Percentiles rank a stretch among this genome's conserved stretches.
Conservation (phyloP, 306 rosid species). For the Erythrophleum fordii region DNA sequence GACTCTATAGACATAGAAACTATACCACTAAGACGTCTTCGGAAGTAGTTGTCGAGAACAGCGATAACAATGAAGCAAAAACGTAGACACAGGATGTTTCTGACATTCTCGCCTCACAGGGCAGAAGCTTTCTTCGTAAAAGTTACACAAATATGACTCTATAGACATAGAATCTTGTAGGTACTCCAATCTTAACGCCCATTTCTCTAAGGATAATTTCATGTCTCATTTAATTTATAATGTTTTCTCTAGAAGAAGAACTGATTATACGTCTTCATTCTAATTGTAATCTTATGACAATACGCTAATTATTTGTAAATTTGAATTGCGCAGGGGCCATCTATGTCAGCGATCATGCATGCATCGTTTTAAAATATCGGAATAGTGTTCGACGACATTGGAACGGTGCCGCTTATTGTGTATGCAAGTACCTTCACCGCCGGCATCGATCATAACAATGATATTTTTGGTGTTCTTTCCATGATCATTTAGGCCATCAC, state of each 20-base stretch:
- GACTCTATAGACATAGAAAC: conserved; percentile 25
- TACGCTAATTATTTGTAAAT: background rate
- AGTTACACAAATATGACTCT: conserved; percentile 28
- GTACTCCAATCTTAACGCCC: background rate
- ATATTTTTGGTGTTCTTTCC: conserved; percentile 69
- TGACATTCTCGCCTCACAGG: background rate
- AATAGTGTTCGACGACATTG: conserved; percentile 73
- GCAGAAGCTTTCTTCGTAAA: conserved; percentile 29
- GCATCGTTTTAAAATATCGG: conserved; percentile 80
- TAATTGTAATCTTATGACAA: too few species aligned
- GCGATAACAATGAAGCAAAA: background rate
- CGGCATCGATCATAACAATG: conserved; percentile 58
- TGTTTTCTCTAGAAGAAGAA: too few species aligned
- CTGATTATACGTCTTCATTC: too few species aligned
- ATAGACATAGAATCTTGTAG: conserved; percentile 35
- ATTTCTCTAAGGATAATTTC: background rate
- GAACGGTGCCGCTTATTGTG: conserved; percentile 75
- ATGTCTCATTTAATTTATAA: too few species aligned
- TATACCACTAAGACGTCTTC: background rate
- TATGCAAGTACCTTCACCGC: conserved; percentile 50
- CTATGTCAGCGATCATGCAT: conserved; percentile 52
- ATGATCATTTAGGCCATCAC: conserved; percentile 67
- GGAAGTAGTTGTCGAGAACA: background rate
- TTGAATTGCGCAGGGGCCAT: conserved; percentile 33
- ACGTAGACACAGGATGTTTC: background rate